Conservation (phyloP, 306 rosid species). For the Bauhinia variegata region DNA sequence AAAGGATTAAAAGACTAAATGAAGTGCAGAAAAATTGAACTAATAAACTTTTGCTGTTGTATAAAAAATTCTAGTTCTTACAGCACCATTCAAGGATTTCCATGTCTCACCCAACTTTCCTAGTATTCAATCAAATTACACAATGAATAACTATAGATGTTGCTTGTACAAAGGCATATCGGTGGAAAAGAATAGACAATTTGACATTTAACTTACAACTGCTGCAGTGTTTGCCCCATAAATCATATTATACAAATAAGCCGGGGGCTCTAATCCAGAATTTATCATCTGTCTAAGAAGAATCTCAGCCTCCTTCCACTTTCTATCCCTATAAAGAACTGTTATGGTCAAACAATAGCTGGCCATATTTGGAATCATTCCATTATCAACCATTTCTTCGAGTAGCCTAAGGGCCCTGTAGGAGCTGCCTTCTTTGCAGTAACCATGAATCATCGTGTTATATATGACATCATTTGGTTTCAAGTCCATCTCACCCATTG, state of each 20-base stretch:
- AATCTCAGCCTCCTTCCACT: constrained; percentile 63
- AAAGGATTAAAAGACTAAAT: too few species aligned
- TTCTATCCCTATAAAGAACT: constrained; percentile 64
- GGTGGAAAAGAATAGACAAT: too few species aligned
- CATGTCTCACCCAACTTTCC: too few species aligned
- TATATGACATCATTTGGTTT: constrained; percentile 70
- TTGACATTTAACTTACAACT: too few species aligned
- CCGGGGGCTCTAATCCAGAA: constrained; percentile 55
- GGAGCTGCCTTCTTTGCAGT: constrained; percentile 75
- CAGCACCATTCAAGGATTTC: too few species aligned
- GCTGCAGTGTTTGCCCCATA: constrained; percentile 25
- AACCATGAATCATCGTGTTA: constrained; percentile 70
- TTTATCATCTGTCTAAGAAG: constrained; percentile 53
- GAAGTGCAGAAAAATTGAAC: too few species aligned
- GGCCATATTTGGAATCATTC: constrained; percentile 69
- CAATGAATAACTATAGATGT: too few species aligned
- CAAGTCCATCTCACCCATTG: constrained; percentile 62
- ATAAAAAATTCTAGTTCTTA: too few species aligned
- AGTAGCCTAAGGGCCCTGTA: constrained; percentile 73
- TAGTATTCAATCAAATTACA: too few species aligned
- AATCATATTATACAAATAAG: constrained; percentile 53
- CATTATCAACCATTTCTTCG: constrained; percentile 64
- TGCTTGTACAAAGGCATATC: too few species aligned
- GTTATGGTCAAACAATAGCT: constrained; percentile 60
- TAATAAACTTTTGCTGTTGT: too few species aligned